A percentile compares a stretch with the other conserved stretches of the same genome.
phyloP scores from a whole-genome alignment of 257 asterid genomes.

The Capsicum pubescens region DNA sequence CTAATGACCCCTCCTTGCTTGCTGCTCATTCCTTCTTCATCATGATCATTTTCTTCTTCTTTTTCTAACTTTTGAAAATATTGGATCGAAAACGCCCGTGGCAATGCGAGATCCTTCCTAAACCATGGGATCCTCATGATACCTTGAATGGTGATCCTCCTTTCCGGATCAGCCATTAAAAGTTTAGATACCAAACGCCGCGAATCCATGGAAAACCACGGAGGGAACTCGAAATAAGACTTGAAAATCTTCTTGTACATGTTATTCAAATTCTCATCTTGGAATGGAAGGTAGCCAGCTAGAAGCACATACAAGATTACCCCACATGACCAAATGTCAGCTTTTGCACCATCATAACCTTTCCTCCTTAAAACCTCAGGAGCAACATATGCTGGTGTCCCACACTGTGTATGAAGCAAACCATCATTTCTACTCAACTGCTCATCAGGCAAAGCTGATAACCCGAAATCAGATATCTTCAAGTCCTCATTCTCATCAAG shows the following conservation, averaged over 20 bases:
- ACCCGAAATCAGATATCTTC: constrained; percentile 65
- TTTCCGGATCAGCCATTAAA: constrained; percentile 52
- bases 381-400: constrained; percentile 65
- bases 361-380: constrained; percentile 56
- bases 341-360: constrained; percentile 63
- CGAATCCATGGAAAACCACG: constrained; percentile 56
- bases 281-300: constrained; percentile 64
- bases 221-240: constrained; percentile 53
- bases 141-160: constrained; percentile 49
- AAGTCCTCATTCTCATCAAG: constrained; percentile 60
- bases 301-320: constrained; percentile 60
- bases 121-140: constrained; percentile 63
- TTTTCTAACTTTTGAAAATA: constrained; percentile 43
- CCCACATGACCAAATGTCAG: constrained; percentile 73
- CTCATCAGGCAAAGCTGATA: constrained; percentile 57
- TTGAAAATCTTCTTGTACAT: constrained; percentile 54
- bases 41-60: constrained; percentile 35
- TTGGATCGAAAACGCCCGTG: constrained; percentile 39
- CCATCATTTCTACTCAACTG: constrained; percentile 36
- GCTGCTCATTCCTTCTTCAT: constrained; percentile 18
- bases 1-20: constrained; percentile 34
- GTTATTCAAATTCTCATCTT: constrained; percentile 44
- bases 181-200: constrained; percentile 53
- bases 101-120: constrained; percentile 41
- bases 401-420: constrained; percentile 66